phyloP scores from a whole-genome alignment of 2,329 filamentous ascomycete genomes.

The Colletotrichum sp. region DNA sequence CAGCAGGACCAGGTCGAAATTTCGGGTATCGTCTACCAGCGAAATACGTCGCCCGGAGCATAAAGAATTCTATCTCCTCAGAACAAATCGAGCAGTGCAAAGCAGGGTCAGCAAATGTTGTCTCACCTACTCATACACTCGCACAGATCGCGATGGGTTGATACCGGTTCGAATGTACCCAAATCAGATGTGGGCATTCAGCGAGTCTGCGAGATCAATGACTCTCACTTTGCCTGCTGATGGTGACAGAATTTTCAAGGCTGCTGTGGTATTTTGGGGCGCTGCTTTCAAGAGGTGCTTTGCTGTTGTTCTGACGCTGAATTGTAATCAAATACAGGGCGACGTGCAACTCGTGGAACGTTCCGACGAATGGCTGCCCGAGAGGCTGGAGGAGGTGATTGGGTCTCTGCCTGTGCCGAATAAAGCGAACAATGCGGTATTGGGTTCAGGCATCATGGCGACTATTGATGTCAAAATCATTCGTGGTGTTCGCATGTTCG shows the following conservation, averaged over 20 bases:
- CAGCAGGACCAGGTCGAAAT: neutral
- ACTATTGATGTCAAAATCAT: neutral
- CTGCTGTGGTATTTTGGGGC: neutral
- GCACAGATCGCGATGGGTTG: too few species aligned
- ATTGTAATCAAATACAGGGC: neutral
- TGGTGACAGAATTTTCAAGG: neutral
- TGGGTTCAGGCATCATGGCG: neutral
- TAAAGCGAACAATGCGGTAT: neutral
- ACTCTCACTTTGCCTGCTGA: neutral
- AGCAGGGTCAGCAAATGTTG: neutral
- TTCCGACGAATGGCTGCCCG: neutral
- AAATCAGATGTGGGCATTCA: neutral
- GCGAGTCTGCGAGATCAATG: neutral
- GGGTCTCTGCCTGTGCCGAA: neutral
- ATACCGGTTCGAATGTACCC: neutral
- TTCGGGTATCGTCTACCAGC: neutral
- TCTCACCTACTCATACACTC: neutral
- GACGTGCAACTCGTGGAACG: neutral
- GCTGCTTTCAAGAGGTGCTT: neutral
- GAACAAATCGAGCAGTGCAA: neutral
- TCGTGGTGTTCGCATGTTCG: neutral
- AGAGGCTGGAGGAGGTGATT: neutral
- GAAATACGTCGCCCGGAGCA: neutral
- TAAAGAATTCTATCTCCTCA: rapidly evolving
- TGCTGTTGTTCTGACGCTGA: neutral